Evolutionary conservation across 208 protist species (phyloP), one percentile per base, ranked within the genome.

Genomic region (Acanthamoeba comandoni): DNA sequence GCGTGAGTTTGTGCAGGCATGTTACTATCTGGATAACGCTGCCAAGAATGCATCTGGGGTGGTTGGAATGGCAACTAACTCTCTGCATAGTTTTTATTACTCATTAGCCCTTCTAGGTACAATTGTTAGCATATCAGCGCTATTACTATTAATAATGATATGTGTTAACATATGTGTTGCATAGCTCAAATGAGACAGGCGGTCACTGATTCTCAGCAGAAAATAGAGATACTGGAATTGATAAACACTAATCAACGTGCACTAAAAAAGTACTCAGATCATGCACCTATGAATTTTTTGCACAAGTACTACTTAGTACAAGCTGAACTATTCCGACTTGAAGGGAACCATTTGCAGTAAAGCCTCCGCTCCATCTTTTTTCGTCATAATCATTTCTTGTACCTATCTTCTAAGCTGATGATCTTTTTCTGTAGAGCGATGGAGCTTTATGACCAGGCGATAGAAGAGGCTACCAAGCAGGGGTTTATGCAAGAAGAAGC

Each of bases 231-330:
- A 43, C 35, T 43, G 5, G 35, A 43, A 7, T 43, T 43, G 35
- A 43, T 43, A 43, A 5, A 43, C 35, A 43, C 1, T 1, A 43
- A 43, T 43, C 69, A 77, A 51, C 9, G 22, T 9, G 43, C 15
- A 51, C 69, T 77, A 2, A 9, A 53, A 39, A 0, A 55, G 35
- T 77, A 51, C 43, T 39, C 69, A 3, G n/a, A 77, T 39, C 69
- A 77, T 51, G 26, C 69, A 13, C 69, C 69, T 39, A 24, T 53
- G 9, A 77, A 77, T 51, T 77, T 43, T 51, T 26, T 15, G 43
- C 69, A 77, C 69, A 77, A 77, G 69, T n/a, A 77, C 69, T 0
- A 57, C 43, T 51, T 77, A 9, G 69, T 77, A n/a, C 43, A 77
- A 51, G 69, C 69, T 43, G 35, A 43, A 43, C 35, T 43, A 43